A percentile compares a stretch with the other conserved stretches of the same genome.
These are phyloP conservation scores for Acmispon strigosus DNA, from an alignment of 306 rosid species.

Conservation along the genomic window DNA sequence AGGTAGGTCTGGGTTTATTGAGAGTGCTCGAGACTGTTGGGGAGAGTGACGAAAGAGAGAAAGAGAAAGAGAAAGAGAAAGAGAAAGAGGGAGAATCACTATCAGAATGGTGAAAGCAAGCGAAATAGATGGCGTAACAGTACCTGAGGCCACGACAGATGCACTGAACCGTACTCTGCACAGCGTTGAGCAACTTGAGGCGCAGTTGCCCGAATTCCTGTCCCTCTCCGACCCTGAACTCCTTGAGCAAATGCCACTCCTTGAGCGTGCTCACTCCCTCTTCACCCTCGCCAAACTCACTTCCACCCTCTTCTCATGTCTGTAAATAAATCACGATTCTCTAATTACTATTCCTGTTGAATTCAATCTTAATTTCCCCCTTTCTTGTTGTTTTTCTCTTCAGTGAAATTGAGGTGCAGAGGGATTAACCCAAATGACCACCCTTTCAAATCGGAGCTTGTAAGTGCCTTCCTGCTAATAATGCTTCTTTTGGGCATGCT, in stretches of 20 bases:
- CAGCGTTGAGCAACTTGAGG: conserved; percentile 34
- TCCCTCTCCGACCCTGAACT: conserved; percentile 50
- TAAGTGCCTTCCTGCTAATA: conserved; percentile 30
- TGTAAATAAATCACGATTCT: too few relatives aligned
- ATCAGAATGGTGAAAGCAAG: conserved; percentile 56
- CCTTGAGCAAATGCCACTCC: conserved; percentile 54
- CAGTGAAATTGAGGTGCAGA: conserved; percentile 81
- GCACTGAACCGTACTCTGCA: conserved; percentile 42
- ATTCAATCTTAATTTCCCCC: neutral
- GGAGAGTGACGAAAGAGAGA: too few relatives aligned
- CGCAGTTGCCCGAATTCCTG: conserved; percentile 40
- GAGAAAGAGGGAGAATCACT: too few relatives aligned
- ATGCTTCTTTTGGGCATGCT: neutral
- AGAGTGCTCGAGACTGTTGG: too few relatives aligned
- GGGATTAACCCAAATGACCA: conserved; percentile 73
- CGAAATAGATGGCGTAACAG: conserved; percentile 27
- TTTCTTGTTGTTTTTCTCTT: conserved; percentile 2
- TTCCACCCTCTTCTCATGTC: conserved; percentile 60
- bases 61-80: neutral
- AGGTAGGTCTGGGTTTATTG: too few relatives aligned
- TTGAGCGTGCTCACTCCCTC: conserved; percentile 74
- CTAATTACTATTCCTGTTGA: too few relatives aligned
- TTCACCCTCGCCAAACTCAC: conserved; percentile 67
- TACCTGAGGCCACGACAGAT: conserved; percentile 46
- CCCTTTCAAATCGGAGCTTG: conserved; percentile 70